These are phyloP conservation scores for Talaromyces amestolkiae DNA, from an alignment of 2,329 filamentous ascomycete genomes.

Conservation along the genomic window DNA sequence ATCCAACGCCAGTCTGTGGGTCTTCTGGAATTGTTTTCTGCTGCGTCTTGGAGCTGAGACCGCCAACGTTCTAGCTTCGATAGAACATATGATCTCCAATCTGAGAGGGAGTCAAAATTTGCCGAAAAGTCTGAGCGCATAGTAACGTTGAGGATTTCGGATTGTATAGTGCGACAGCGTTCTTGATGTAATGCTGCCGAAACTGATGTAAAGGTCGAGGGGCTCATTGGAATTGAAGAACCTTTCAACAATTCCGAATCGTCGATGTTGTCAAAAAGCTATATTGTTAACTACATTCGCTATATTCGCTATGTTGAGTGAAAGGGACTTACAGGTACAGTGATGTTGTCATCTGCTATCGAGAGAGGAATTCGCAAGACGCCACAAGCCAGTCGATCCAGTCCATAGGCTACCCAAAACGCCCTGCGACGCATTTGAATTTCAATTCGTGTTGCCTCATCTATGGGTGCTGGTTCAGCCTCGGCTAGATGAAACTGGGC, in stretches of 20 bases:
- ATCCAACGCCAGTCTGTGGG: slow-evolving; percentile 8
- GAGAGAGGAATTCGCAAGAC: slow-evolving; percentile 1
- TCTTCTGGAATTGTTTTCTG: background rate
- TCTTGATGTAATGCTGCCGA: slow-evolving; percentile 5
- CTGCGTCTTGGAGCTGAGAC: slow-evolving; percentile 6
- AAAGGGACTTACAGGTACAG: background rate
- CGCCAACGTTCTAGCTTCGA: slow-evolving; percentile 1
- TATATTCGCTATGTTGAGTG: background rate
- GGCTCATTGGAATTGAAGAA: background rate
- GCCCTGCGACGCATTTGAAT: slow-evolving; percentile 3
- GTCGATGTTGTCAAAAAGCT: slow-evolving; percentile 7
- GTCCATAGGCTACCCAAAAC: slow-evolving; percentile 1
- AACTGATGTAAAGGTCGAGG: background rate
- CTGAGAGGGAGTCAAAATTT: slow-evolving; percentile 5
- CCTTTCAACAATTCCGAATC: background rate
- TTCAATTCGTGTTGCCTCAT: slow-evolving; percentile 5
- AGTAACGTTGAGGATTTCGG: slow-evolving; percentile 7
- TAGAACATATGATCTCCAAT: slow-evolving; percentile 1
- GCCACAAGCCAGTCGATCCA: slow-evolving; percentile 5
- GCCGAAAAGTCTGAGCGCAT: slow-evolving; percentile 2
- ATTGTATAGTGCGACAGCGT: slow-evolving; percentile 5
- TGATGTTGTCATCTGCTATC: slow-evolving; percentile 7
- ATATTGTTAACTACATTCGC: background rate
- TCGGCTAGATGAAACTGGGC: slow-evolving; percentile 1
- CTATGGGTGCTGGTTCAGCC: background rate